Percentiles rank a stretch among this genome's conserved stretches.
Evolutionary conservation across 2,329 filamentous ascomycete species (phyloP).

Genomic region (Penicillium brasilianum): DNA sequence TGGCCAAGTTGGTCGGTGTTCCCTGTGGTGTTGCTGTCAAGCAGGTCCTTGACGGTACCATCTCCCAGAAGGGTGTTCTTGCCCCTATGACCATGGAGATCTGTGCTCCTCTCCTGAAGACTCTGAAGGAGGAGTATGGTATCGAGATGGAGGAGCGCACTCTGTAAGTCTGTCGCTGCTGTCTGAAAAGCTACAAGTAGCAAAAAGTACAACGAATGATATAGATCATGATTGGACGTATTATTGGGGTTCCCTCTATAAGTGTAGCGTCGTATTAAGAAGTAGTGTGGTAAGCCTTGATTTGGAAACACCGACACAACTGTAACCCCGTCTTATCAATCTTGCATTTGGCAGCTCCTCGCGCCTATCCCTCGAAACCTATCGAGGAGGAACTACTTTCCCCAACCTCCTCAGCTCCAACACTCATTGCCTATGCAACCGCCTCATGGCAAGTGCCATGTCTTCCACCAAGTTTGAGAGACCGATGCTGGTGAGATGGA

Average conservation of each 20-base stretch:
- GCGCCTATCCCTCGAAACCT: neutral
- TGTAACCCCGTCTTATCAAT: too few species aligned
- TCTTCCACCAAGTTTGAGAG: neutral
- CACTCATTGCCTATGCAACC: neutral
- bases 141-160: constrained; percentile 75
- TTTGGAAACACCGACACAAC: too few species aligned
- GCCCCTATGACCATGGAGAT: constrained; percentile 77
- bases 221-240: constrained; percentile 20
- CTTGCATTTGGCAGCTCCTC: too few species aligned
- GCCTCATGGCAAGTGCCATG: neutral
- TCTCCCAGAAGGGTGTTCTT: constrained; percentile 71
- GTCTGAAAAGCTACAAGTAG: neutral
- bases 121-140: constrained; percentile 77
- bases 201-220: constrained; percentile 20
- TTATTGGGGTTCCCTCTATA: neutral
- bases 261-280: neutral
- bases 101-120: constrained; percentile 74
- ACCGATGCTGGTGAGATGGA: neutral
- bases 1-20: constrained; percentile 82
- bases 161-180: constrained; percentile 34
- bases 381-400: neutral
- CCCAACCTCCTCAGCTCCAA: neutral
- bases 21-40: constrained; percentile 76
- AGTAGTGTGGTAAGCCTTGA: neutral
- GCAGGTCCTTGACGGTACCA: constrained; percentile 76